phyloP scores from a whole-genome alignment of 768 basidiomycete species.

The Nidularia pulvinata region DNA sequence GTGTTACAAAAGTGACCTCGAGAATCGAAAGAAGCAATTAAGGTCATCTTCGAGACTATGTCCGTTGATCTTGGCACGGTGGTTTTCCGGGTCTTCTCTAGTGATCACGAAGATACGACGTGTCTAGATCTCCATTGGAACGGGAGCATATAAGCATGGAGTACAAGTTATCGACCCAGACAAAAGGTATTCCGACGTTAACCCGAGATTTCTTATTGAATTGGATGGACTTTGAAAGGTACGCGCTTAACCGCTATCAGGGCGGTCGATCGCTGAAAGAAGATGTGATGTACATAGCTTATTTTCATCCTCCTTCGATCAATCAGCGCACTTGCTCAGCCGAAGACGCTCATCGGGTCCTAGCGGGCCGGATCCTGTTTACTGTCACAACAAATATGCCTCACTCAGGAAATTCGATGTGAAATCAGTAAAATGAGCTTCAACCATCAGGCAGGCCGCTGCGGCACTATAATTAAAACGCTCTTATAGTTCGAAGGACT shows the following conservation, averaged over 20 bases:
- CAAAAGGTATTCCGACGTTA: slow-evolving; percentile 16
- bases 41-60: slow-evolving; percentile 21
- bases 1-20: slow-evolving; percentile 6
- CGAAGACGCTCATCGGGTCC: neutral
- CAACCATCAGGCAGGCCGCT: too few relatives aligned
- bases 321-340: slow-evolving; percentile 6
- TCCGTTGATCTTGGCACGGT: slow-evolving; percentile 20
- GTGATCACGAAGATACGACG: neutral
- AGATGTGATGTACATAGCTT: slow-evolving; percentile 22
- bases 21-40: slow-evolving; percentile 24
- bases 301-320: slow-evolving; percentile 26
- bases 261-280: too few relatives aligned
- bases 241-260: too few relatives aligned
- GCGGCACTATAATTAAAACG: too few relatives aligned
- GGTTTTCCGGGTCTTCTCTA: slow-evolving; percentile 1
- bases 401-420: too few relatives aligned
- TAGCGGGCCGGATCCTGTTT: too few relatives aligned
- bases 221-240: neutral
- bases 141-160: neutral
- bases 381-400: too few relatives aligned
- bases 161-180: slow-evolving; percentile 3
- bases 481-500: too few relatives aligned
- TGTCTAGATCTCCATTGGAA: neutral
- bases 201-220: slow-evolving; percentile 16
- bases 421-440: too few relatives aligned